Percentiles rank a stretch among this genome's conserved stretches.
Evolutionary conservation across 352 stramenopile species (phyloP).

Genomic region (Elongisporangium undulatum): DNA sequence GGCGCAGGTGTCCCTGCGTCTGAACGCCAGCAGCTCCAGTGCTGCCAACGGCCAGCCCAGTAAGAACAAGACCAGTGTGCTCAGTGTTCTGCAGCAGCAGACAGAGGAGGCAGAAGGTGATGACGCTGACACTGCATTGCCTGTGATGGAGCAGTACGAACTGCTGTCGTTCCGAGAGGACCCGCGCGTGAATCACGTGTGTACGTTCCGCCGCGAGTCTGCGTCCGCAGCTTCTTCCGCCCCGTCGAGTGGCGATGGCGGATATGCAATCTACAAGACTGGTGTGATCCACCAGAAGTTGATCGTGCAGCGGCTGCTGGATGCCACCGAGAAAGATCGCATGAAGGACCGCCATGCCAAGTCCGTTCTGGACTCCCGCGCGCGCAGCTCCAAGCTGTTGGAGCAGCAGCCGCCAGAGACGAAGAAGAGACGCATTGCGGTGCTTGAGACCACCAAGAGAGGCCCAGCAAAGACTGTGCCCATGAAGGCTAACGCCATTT

Average conservation of each 20-base stretch:
- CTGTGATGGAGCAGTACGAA: conserved; percentile 54
- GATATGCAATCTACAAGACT: conserved; percentile 54
- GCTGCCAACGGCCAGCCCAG: conserved; percentile 8
- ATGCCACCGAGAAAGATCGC: conserved; percentile 69
- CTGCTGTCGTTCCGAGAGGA: conserved; percentile 75
- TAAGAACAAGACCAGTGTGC: conserved; percentile 35
- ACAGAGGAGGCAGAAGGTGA: conserved; percentile 6
- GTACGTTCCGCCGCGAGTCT: conserved; percentile 33
- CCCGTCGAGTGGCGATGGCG: not conserved
- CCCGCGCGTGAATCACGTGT: conserved; percentile 60
- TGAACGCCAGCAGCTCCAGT: conserved; percentile 20
- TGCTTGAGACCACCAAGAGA: conserved; percentile 9
- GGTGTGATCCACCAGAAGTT: conserved; percentile 74
- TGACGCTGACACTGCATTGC: conserved; percentile 7
- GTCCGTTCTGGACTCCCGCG: conserved; percentile 67
- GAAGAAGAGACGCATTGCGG: conserved; percentile 11
- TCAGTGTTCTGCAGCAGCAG: conserved; percentile 28
- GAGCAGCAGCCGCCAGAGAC: conserved; percentile 8
- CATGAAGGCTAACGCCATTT: not conserved
- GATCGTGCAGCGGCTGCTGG: conserved; percentile 72
- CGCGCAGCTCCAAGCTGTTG: conserved; percentile 64
- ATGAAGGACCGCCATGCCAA: conserved; percentile 80
- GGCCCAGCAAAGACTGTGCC: not conserved
- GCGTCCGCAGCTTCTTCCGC: not conserved
- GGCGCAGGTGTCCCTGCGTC: conserved; percentile 18